Conservation (phyloP, 1,139 yeast species). For the Kurtzmaniella quercitrusa region DNA sequence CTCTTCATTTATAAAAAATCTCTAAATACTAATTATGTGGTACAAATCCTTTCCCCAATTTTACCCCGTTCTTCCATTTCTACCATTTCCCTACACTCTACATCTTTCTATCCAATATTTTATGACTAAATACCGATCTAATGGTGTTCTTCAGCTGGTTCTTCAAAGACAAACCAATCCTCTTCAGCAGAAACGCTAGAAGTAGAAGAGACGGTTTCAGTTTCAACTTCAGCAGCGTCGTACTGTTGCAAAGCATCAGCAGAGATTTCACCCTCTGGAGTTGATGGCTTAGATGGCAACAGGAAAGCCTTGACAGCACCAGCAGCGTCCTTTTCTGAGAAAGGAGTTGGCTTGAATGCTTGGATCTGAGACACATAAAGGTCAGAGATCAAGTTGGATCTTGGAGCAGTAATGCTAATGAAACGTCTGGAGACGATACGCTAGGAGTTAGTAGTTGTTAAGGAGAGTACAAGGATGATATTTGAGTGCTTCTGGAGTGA, state of each 20-base stretch:
- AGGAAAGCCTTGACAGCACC: slow-evolving; percentile 79
- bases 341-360: slow-evolving; percentile 80
- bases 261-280: slow-evolving; percentile 71
- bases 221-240: slow-evolving; percentile 74
- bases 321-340: slow-evolving; percentile 70
- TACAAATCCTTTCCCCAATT: too few relatives aligned
- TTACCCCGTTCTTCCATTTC: too few relatives aligned
- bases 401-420: slow-evolving; percentile 42
- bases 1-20: too few relatives aligned
- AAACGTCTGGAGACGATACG: slow-evolving; percentile 32
- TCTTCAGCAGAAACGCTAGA: slow-evolving; percentile 50
- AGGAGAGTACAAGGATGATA: not conserved
- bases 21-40: too few relatives aligned
- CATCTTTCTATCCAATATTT: slow-evolving; percentile 12
- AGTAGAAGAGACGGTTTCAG: slow-evolving; percentile 38
- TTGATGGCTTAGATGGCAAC: slow-evolving; percentile 68
- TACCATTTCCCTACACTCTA: not conserved
- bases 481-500: too few relatives aligned
- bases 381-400: slow-evolving; percentile 71
- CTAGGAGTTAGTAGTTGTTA: slow-evolving; percentile 11
- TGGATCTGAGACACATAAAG: slow-evolving; percentile 84
- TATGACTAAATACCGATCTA: slow-evolving; percentile 4
- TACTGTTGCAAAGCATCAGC: slow-evolving; percentile 73
- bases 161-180: slow-evolving; percentile 83
- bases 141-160: slow-evolving; percentile 51